phyloP scores from a whole-genome alignment of 2,329 filamentous ascomycete genomes.

The Cladosporium oxysporum region DNA sequence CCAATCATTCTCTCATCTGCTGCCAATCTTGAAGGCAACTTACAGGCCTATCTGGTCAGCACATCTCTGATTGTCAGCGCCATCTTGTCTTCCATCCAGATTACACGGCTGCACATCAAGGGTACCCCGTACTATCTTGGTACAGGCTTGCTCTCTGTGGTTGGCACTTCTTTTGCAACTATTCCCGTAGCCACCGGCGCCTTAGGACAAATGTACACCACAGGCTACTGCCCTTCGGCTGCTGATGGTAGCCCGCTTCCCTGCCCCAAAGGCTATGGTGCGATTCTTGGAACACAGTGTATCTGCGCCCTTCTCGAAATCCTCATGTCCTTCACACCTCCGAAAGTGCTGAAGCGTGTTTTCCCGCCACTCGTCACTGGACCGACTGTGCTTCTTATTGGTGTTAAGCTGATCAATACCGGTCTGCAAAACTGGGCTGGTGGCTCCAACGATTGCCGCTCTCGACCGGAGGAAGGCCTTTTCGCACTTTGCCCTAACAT shows the following conservation, averaged over 20 bases:
- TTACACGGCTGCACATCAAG: conserved; percentile 72
- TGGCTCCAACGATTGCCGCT: conserved; percentile 62
- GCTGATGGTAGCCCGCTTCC: conserved; percentile 66
- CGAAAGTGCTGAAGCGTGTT: conserved; percentile 66
- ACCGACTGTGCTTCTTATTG: conserved; percentile 69
- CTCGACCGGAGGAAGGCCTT: conserved; percentile 49
- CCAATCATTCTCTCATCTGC: conserved; percentile 71
- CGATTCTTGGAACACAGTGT: conserved; percentile 66
- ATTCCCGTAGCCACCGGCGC: conserved; percentile 73
- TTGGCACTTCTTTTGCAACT: conserved; percentile 75
- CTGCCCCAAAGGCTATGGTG: conserved; percentile 75
- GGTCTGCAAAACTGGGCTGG: conserved; percentile 80
- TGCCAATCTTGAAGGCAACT: conserved; percentile 61
- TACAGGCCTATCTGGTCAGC: conserved; percentile 77
- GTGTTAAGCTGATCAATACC: conserved; percentile 68
- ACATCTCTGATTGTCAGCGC: conserved; percentile 78
- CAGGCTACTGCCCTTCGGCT: conserved; percentile 65
- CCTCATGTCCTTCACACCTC: conserved; percentile 71
- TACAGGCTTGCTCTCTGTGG: conserved; percentile 77
- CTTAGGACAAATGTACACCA: conserved; percentile 74
- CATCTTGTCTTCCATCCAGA: conserved; percentile 72
- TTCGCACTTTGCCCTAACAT: conserved; percentile 68
- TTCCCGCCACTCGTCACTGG: conserved; percentile 78
- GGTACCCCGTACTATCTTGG: conserved; percentile 74
- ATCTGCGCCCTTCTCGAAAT: conserved; percentile 63